Conservation (phyloP, 441 rosid species). For the Capsella rubella region DNA sequence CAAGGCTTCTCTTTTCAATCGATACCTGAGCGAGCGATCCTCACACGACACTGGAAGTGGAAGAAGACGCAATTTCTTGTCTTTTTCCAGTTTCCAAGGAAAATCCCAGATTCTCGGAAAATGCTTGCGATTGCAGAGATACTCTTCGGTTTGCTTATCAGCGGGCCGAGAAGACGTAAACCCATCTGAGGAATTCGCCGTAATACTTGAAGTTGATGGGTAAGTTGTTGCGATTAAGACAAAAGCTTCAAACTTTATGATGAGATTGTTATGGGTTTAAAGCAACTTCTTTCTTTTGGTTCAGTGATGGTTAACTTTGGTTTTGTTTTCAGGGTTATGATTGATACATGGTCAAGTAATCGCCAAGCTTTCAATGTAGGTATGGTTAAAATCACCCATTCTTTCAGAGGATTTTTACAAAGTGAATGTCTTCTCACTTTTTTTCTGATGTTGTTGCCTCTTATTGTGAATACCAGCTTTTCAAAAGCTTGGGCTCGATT, state of each 20-base stretch:
- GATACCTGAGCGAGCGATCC: not conserved
- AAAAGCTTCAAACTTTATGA: constrained; percentile 26
- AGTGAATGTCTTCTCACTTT: not conserved
- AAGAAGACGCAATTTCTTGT: constrained; percentile 28
- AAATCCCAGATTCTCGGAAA: constrained; percentile 46
- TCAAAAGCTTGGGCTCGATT: constrained; percentile 91
- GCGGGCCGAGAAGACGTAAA: constrained; percentile 42
- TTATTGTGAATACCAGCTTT: constrained; percentile 62
- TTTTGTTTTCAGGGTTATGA: constrained; percentile 64
- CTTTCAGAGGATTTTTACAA: not conserved
- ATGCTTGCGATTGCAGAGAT: constrained; percentile 41
- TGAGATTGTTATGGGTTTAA: not conserved
- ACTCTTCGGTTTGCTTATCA: constrained; percentile 52
- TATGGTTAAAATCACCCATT: constrained; percentile 43
- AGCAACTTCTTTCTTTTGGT: constrained; percentile 10
- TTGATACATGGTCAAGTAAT: constrained; percentile 84
- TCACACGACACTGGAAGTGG: constrained; percentile 26
- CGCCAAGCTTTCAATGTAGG: constrained; percentile 91
- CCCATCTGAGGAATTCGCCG: constrained; percentile 62
- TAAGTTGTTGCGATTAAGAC: constrained; percentile 34
- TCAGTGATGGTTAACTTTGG: not conserved
- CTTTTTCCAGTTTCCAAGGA: constrained; percentile 43
- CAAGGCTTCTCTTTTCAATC: constrained; percentile 37
- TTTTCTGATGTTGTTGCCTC: constrained; percentile 26
- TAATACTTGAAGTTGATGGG: constrained; percentile 96